Percentiles rank a stretch among this genome's conserved stretches.
phyloP scores from a whole-genome alignment of 352 stramenopile species.

The Phytopythium boreale region DNA sequence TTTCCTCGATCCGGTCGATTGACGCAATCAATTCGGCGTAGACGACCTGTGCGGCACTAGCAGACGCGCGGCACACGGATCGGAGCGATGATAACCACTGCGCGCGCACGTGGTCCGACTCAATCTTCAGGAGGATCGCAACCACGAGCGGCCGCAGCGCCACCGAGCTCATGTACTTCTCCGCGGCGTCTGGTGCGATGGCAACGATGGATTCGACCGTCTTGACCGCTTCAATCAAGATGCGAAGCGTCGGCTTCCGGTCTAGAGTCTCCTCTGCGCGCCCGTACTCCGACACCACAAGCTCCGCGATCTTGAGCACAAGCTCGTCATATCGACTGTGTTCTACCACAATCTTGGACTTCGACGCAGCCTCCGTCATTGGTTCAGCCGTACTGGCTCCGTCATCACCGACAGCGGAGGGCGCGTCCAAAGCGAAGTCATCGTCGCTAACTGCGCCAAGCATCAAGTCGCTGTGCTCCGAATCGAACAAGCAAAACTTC shows the following conservation, averaged over 20 bases:
- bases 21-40: slow-evolving; percentile 74
- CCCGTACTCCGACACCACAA: slow-evolving; percentile 72
- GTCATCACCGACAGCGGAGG: not conserved
- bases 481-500: slow-evolving; percentile 82
- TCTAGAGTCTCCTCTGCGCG: slow-evolving; percentile 34
- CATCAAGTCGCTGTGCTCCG: slow-evolving; percentile 50
- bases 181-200: slow-evolving; percentile 56
- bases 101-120: slow-evolving; percentile 77
- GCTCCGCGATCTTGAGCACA: slow-evolving; percentile 71
- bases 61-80: slow-evolving; percentile 58
- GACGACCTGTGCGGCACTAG: slow-evolving; percentile 36
- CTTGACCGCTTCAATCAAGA: slow-evolving; percentile 84
- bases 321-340: slow-evolving; percentile 65
- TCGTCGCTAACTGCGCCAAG: slow-evolving; percentile 17
- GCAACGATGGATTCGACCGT: slow-evolving; percentile 77
- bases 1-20: slow-evolving; percentile 56
- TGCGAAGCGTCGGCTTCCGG: slow-evolving; percentile 54
- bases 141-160: slow-evolving; percentile 43
- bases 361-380: slow-evolving; percentile 6
- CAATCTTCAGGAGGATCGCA: slow-evolving; percentile 56
- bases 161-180: slow-evolving; percentile 58
- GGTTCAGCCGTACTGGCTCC: not conserved
- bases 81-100: slow-evolving; percentile 83
- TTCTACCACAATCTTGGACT: slow-evolving; percentile 52
- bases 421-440: not conserved